phyloP scores from a whole-genome alignment of 1,284 basidiomycete species.

The Megacollybia platyphylla region DNA sequence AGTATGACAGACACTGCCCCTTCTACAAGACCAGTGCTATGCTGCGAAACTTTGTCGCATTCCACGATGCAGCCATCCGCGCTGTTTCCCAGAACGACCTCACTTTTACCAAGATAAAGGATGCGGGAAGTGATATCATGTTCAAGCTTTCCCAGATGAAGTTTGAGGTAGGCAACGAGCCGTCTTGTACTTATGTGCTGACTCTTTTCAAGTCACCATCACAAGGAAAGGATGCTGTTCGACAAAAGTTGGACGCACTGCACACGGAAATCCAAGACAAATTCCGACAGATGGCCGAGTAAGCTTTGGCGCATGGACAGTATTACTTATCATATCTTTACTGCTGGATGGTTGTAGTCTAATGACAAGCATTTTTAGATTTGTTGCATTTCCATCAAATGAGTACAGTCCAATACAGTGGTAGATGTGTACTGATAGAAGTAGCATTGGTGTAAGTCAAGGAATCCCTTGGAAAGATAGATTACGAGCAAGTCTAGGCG shows the following conservation, averaged over 20 bases:
- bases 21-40: constrained; percentile 98
- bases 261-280: constrained; percentile 81
- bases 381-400: no score
- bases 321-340: background rate
- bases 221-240: constrained; percentile 74
- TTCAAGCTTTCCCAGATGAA: constrained; percentile 98
- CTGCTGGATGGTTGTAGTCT: no score
- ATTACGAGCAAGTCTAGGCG: no score
- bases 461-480: no score
- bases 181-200: background rate
- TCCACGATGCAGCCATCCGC: constrained; percentile 81
- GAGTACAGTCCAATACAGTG: no score
- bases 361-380: no score
- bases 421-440: no score
- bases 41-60: constrained; percentile 93
- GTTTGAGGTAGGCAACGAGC: constrained; percentile 62
- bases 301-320: constrained; percentile 9
- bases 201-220: constrained; percentile 52
- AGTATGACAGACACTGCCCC: constrained; percentile 95
- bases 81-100: constrained; percentile 79
- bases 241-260: constrained; percentile 68
- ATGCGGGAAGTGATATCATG: constrained; percentile 79
- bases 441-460: no score
- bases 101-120: constrained; percentile 91
- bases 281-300: constrained; percentile 80